Conservation (phyloP, 2,329 filamentous ascomycete species). For the Fusarium gaditjirri region DNA sequence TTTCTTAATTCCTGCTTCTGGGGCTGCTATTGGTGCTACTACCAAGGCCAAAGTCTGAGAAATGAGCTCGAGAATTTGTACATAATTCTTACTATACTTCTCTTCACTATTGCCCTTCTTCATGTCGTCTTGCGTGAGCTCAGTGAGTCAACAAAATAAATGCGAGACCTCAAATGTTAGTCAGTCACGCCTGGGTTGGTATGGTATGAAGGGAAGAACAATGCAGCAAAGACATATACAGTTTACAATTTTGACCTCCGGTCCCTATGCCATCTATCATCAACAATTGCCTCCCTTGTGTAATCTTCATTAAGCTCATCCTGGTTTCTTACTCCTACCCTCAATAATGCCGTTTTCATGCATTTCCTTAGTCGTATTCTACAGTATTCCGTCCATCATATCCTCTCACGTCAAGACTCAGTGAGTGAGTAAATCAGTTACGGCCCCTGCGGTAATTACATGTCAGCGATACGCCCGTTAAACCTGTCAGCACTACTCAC, state of each 20-base stretch:
- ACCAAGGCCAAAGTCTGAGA: conserved; percentile 21
- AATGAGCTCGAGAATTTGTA: background rate
- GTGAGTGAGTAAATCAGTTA: background rate
- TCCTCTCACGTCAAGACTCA: background rate
- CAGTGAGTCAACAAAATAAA: fast-evolving
- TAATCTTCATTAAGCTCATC: background rate
- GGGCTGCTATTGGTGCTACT: conserved; percentile 38
- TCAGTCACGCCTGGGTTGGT: background rate
- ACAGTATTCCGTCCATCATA: background rate
- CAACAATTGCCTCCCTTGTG: background rate
- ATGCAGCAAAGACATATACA: background rate
- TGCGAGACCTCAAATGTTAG: fast-evolving
- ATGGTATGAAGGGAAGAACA: background rate
- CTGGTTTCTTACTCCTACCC: background rate
- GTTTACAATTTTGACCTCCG: background rate
- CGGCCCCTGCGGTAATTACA: background rate
- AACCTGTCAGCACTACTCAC: background rate
- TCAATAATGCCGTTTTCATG: background rate
- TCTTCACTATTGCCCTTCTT: background rate
- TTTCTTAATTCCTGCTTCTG: conserved; percentile 54
- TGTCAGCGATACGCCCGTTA: fast-evolving
- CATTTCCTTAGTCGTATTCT: background rate
- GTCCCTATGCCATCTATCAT: background rate
- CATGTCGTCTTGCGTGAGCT: fast-evolving
- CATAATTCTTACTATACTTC: background rate